Conservation (phyloP, 2,329 filamentous ascomycete genomes). For the Aotearoamyces nothofagi region DNA sequence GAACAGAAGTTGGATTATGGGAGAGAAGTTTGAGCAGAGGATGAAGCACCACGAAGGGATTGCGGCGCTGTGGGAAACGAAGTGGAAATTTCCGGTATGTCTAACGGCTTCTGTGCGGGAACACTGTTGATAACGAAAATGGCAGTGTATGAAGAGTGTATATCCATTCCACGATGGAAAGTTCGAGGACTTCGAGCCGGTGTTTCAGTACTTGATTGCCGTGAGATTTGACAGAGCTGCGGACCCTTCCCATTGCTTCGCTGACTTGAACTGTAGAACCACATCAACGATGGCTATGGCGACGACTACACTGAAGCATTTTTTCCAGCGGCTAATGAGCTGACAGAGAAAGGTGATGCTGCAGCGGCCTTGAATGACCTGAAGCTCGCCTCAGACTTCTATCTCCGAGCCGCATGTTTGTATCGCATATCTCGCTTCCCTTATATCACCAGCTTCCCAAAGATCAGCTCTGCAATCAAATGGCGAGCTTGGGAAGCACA, state of each 20-base stretch:
- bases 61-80: slow-evolving; percentile 55
- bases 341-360: slow-evolving; percentile 36
- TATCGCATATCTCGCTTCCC: slow-evolving; percentile 63
- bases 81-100: slow-evolving; percentile 54
- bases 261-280: slow-evolving; percentile 22
- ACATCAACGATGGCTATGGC: slow-evolving; percentile 50
- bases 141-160: slow-evolving; percentile 40
- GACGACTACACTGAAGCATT: slow-evolving; percentile 49
- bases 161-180: slow-evolving; percentile 64
- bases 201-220: slow-evolving; percentile 47
- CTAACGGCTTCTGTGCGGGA: not conserved
- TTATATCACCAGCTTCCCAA: slow-evolving; percentile 29
- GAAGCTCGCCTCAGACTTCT: slow-evolving; percentile 42
- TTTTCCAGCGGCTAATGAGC: slow-evolving; percentile 41
- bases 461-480: slow-evolving; percentile 36
- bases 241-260: not conserved
- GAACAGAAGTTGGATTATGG: slow-evolving; percentile 1
- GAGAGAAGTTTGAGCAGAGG: not conserved
- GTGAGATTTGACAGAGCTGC: slow-evolving; percentile 19
- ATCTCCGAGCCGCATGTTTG: slow-evolving; percentile 57
- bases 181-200: slow-evolving; percentile 52
- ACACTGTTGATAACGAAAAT: slow-evolving; percentile 1
- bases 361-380: slow-evolving; percentile 31
- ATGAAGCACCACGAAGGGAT: slow-evolving; percentile 38
- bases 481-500: slow-evolving; percentile 49